Evolutionary conservation across 768 basidiomycete species (phyloP), one percentile per base, ranked within the genome.

Genomic region (Chalciporus chontae): DNA sequence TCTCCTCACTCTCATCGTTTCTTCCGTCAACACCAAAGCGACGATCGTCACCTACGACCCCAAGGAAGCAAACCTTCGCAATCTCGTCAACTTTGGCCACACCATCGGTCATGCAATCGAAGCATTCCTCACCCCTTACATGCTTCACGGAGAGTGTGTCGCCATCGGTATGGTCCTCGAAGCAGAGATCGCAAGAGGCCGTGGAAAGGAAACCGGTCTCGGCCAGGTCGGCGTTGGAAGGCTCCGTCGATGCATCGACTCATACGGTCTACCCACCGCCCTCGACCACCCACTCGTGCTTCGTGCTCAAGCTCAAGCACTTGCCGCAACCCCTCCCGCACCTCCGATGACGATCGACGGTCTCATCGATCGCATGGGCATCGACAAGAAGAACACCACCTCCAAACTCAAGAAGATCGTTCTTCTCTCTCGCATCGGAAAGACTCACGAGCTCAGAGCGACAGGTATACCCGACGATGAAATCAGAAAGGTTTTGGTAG

Each of bases 81-180:
- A 97, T 73, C 84, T 99, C 47, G 95, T 99, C 75, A 99, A 99
- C 71, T 98, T 98, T 63, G 96, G 96, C 1, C 96, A 99, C 69
- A 93, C 89, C 38, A 94, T 99, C 61, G 96, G 96, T 0, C 96
- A 99, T 72, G 96, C 95, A 14, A 94, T 98, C 61, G 96, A 99
- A 71, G 96, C 94, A 8, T 83, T 98, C 34, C 73, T 98, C 48
- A 95, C 95, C 0, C 95, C 95, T 17, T 79, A 85, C 14, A 87
- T 97, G 54, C 81, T 99, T 10, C 96, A 99, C 59, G 96, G 96
- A 38, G 96, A 99, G 69, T 97, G 95, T 59, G 85, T 99, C 61
- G 83, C 87, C 49, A 79, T 98, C 23, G 96, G 96, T 4, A 98
- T 97, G 86, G 87, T 98, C 48, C 81, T 98, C 40, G 96, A 99